These are phyloP conservation scores for Mucor racemosus DNA, from an alignment of 371 early-diverging fungal species.

Conservation along the genomic window DNA sequence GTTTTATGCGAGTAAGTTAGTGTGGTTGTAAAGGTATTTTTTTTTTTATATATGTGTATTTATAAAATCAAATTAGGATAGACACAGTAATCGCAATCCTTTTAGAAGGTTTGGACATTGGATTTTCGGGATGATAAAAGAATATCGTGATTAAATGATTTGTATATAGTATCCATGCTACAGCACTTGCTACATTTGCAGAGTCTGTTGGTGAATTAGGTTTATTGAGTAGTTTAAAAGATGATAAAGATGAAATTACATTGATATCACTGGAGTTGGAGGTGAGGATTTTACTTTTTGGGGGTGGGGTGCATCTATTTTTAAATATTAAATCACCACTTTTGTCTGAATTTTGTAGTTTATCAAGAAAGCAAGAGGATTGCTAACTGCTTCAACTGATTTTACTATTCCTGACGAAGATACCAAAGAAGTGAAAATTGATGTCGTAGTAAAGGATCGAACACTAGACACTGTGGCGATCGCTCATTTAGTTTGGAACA, in stretches of 20 bases:
- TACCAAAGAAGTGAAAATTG: constrained; percentile 28
- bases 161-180: constrained; percentile 56
- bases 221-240: constrained; percentile 38
- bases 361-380: constrained; percentile 52
- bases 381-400: constrained; percentile 52
- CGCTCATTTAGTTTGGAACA: constrained; percentile 42
- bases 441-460: constrained; percentile 53
- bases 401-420: constrained; percentile 34
- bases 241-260: constrained; percentile 50
- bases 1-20: constrained; percentile 53
- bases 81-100: constrained; percentile 34
- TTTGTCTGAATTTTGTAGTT: constrained; percentile 31
- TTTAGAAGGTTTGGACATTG: constrained; percentile 25
- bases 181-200: constrained; percentile 64
- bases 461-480: constrained; percentile 52
- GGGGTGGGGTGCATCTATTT: neutral
- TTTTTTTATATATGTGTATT: neutral
- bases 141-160: neutral
- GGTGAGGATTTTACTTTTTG: constrained; percentile 21
- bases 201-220: constrained; percentile 63
- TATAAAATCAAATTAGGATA: constrained; percentile 30
- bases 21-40: neutral
- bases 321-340: constrained; percentile 1
- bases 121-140: neutral
- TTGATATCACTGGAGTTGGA: constrained; percentile 51